Percentiles rank a stretch among this genome's conserved stretches.
Conservation (phyloP, 2,329 filamentous ascomycete genomes). For the Shiraia bambusicola region DNA sequence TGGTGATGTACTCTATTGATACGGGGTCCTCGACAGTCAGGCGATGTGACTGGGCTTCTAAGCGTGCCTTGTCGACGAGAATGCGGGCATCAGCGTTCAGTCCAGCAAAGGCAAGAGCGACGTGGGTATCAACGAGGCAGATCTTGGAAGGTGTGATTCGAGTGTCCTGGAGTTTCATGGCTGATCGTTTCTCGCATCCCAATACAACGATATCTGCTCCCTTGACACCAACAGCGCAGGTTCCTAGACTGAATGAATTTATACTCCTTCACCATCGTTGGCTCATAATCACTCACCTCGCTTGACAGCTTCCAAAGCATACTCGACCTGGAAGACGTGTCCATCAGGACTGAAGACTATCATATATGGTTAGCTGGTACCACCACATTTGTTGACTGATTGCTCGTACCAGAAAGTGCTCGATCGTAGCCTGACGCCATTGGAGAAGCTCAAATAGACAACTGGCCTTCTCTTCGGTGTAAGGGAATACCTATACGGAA, state of each 20-base stretch:
- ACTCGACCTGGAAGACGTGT: slow-evolving; percentile 99
- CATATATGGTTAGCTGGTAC: slow-evolving; percentile 30
- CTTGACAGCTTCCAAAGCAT: slow-evolving; percentile 98
- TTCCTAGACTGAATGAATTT: slow-evolving; percentile 60
- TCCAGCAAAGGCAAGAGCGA: slow-evolving; percentile 94
- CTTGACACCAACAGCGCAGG: slow-evolving; percentile 97
- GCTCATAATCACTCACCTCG: slow-evolving; percentile 64
- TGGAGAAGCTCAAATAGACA: slow-evolving; percentile 17
- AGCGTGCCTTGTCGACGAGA: slow-evolving; percentile 93
- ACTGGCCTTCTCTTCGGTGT: slow-evolving; percentile 1
- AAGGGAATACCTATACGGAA: slow-evolving; percentile 1
- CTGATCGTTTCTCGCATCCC: slow-evolving; percentile 97
- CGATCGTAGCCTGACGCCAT: slow-evolving; percentile 98
- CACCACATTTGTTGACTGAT: slow-evolving; percentile 23
- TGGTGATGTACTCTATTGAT: slow-evolving; percentile 98
- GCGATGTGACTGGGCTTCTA: slow-evolving; percentile 96
- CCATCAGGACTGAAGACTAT: slow-evolving; percentile 97
- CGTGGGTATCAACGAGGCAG: slow-evolving; percentile 90
- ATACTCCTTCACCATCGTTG: neutral
- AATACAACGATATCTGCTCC: slow-evolving; percentile 91
- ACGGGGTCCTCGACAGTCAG: slow-evolving; percentile 96
- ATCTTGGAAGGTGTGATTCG: slow-evolving; percentile 99
- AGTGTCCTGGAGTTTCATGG: slow-evolving; percentile 99
- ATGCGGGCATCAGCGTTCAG: slow-evolving; percentile 98
- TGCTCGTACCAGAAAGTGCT: slow-evolving; percentile 86